Evolutionary conservation across 73 alveolate genomes (phyloP).

Genomic region (Paramecium primaurelia): DNA sequence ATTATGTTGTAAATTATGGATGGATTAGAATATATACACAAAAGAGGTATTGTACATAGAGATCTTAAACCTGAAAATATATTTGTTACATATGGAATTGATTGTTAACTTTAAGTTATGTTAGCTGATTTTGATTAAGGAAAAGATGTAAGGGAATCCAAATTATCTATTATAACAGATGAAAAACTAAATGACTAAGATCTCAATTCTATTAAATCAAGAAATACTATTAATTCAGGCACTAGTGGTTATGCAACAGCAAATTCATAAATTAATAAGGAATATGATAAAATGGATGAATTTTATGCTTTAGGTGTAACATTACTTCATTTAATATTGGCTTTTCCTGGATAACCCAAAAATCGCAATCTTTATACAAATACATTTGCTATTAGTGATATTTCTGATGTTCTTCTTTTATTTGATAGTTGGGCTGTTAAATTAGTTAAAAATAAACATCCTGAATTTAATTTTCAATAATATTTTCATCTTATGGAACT

Average conservation of each 20-base stretch:
- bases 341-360: constrained; percentile 45
- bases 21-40: constrained; percentile 38
- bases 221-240: constrained; percentile 30
- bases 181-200: background rate
- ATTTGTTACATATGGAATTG: background rate
- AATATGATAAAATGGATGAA: constrained; percentile 43
- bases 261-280: background rate
- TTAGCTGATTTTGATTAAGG: constrained; percentile 40
- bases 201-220: constrained; percentile 16
- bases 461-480: background rate
- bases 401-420: background rate
- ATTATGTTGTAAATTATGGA: constrained; percentile 34
- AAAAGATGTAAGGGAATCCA: constrained; percentile 44
- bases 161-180: constrained; percentile 30
- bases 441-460: constrained; percentile 22
- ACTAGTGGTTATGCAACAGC: constrained; percentile 18
- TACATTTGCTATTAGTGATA: constrained; percentile 39
- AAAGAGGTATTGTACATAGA: constrained; percentile 41
- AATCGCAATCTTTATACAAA: constrained; percentile 23
- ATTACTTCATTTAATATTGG: background rate
- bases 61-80: constrained; percentile 38
- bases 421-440: constrained; percentile 43
- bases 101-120: background rate
- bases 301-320: constrained; percentile 36
- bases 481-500: constrained; percentile 5